These are phyloP conservation scores for Populus simonii DNA, from an alignment of 345 rosid genomes.

Conservation along the genomic window DNA sequence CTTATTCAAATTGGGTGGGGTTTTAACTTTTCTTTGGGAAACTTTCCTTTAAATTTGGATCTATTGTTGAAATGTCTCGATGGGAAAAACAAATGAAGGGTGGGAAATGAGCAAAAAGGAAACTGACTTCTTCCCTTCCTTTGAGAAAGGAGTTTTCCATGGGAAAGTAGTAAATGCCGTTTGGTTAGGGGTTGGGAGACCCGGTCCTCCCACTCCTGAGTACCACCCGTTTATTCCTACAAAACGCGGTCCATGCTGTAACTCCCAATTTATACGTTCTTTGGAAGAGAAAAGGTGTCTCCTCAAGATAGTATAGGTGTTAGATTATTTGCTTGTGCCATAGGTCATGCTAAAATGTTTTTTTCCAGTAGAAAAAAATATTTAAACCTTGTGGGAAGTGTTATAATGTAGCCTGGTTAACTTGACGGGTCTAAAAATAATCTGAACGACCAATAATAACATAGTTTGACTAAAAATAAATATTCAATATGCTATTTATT, in stretches of 20 bases:
- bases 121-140: constrained; percentile 19
- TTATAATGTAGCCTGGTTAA: too few relatives aligned
- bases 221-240: background rate
- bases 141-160: constrained; percentile 30
- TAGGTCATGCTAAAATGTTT: too few relatives aligned
- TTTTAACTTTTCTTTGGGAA: constrained; percentile 14
- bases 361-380: too few relatives aligned
- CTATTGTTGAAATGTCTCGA: constrained; percentile 42
- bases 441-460: rapidly evolving
- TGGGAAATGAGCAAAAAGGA: constrained; percentile 25
- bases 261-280: constrained; percentile 9
- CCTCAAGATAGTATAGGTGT: background rate
- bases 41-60: constrained; percentile 41
- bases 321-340: too few relatives aligned
- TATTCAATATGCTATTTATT: too few relatives aligned
- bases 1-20: background rate
- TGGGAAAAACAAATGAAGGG: constrained; percentile 27
- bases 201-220: constrained; percentile 19
- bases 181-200: constrained; percentile 41
- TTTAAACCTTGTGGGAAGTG: too few relatives aligned
- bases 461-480: too few relatives aligned
- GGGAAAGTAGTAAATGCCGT: constrained; percentile 41
- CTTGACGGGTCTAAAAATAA: too few relatives aligned
- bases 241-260: constrained; percentile 10
- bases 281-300: background rate